Conservation (phyloP, 441 rosid species). For the Isatis lusitanica region DNA sequence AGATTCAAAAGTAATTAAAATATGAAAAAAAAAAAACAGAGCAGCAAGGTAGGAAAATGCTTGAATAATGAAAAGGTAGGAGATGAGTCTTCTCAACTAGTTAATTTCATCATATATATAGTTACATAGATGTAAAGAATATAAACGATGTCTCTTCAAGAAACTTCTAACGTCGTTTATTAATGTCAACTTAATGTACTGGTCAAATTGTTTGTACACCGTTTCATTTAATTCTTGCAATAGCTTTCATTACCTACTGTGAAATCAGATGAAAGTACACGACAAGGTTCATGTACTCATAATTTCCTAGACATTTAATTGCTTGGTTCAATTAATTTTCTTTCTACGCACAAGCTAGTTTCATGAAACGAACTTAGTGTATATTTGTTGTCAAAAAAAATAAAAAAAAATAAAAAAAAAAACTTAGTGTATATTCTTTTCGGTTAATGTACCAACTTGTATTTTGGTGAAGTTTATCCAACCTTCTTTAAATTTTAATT, state of each 20-base stretch:
- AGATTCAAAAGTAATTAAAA: not conserved
- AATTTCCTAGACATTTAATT: not conserved
- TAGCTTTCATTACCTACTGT: not conserved
- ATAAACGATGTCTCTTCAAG: not conserved
- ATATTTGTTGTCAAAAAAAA: no score
- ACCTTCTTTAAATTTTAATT: not conserved
- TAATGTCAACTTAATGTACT: not conserved
- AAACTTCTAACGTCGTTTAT: not conserved
- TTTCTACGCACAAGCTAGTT: not conserved
- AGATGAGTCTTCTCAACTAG: not conserved
- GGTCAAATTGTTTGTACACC: not conserved
- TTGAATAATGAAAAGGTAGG: not conserved
- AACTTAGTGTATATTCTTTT: no score
- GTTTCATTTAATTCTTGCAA: not conserved
- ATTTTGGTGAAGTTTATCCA: not conserved
- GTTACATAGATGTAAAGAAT: not conserved
- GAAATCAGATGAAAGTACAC: not conserved
- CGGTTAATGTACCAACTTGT: not conserved
- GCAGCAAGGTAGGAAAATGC: not conserved
- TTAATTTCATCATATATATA: not conserved
- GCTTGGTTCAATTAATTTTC: not conserved
- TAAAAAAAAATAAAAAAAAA: no score
- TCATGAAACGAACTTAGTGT: not conserved
- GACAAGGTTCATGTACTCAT: conserved; percentile 3
- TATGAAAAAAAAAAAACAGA: not conserved